Evolutionary conservation across 495 filamentous ascomycete genomes (phyloP).

Genomic region (Penicillium turbatum): DNA sequence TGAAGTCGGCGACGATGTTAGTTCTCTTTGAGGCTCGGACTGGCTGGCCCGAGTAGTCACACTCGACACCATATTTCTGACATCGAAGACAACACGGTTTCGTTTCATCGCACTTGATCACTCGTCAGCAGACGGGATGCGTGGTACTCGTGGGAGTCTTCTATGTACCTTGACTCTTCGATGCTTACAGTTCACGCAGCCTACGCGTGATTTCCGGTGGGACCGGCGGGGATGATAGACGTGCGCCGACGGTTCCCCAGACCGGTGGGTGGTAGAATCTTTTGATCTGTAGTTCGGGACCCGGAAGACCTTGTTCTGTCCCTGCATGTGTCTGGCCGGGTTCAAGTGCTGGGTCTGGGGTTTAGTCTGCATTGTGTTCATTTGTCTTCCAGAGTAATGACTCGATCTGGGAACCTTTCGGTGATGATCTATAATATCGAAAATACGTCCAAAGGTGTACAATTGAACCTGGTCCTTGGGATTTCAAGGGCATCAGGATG

Average conservation of each 20-base stretch:
- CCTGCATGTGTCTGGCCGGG: conserved; percentile 17
- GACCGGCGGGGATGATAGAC: conserved; percentile 32
- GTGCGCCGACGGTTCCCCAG: conserved; percentile 6
- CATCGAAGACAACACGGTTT: conserved; percentile 44
- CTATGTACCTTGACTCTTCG: conserved; percentile 43
- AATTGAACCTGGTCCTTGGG: neutral
- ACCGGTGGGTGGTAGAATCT: neutral
- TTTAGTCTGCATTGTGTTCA: conserved; percentile 6
- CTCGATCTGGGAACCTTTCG: neutral
- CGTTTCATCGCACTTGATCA: conserved; percentile 43
- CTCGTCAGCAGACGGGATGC: neutral
- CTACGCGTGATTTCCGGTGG: conserved; percentile 44
- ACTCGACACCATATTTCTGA: conserved; percentile 36
- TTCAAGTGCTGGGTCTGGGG: neutral
- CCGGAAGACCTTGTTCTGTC: conserved; percentile 29
- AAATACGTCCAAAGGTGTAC: neutral
- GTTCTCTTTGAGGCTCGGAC: neutral
- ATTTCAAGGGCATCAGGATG: neutral
- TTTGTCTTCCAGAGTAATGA: neutral
- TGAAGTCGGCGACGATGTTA: conserved; percentile 20
- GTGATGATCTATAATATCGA: neutral
- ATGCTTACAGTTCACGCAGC: conserved; percentile 47
- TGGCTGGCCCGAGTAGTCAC: conserved; percentile 29
- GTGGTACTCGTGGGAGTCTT: neutral
- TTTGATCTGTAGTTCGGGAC: conserved; percentile 20